Evolutionary conservation across 78 protist species (phyloP).

Genomic region (Speleostelium caveatum): DNA sequence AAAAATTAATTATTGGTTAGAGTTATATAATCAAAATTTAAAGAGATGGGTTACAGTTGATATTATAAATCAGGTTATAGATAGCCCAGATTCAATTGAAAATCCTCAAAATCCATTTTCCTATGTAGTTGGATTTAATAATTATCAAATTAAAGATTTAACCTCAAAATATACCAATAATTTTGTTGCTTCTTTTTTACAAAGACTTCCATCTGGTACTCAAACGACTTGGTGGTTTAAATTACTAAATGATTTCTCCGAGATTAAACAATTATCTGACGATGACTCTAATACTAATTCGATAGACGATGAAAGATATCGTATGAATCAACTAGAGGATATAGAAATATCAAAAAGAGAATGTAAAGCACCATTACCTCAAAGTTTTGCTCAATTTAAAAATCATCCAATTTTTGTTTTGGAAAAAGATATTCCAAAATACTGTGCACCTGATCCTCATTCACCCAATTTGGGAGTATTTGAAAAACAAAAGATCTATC

Average conservation of each 20-base stretch:
- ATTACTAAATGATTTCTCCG: background rate
- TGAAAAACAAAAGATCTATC: slow-evolving; percentile 24
- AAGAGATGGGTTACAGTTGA: slow-evolving; percentile 50
- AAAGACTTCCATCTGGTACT: slow-evolving; percentile 29
- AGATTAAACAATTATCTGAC: background rate
- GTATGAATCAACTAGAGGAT: background rate
- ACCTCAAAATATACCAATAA: slow-evolving; percentile 65
- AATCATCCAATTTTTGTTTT: slow-evolving; percentile 37
- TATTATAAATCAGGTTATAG: background rate
- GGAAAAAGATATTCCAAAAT: slow-evolving; percentile 61
- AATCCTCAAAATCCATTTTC: slow-evolving; percentile 23
- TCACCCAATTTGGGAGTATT: slow-evolving; percentile 57
- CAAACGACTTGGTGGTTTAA: slow-evolving; percentile 28
- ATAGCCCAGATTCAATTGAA: slow-evolving; percentile 24
- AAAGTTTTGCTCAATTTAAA: slow-evolving; percentile 24
- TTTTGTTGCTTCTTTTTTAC: slow-evolving; percentile 14
- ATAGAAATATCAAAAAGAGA: background rate
- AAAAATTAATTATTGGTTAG: slow-evolving; percentile 45
- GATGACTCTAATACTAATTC: background rate
- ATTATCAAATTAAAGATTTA: slow-evolving; percentile 38
- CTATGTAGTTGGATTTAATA: slow-evolving; percentile 20
- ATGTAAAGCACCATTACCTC: slow-evolving; percentile 16
- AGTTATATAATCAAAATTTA: background rate
- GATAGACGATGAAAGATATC: background rate
- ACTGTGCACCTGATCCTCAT: slow-evolving; percentile 13